Percentiles rank a stretch among this genome's conserved stretches.
Conservation (phyloP, 108 stramenopile genomes). For the Pinguiococcus pyrenoidosus region DNA sequence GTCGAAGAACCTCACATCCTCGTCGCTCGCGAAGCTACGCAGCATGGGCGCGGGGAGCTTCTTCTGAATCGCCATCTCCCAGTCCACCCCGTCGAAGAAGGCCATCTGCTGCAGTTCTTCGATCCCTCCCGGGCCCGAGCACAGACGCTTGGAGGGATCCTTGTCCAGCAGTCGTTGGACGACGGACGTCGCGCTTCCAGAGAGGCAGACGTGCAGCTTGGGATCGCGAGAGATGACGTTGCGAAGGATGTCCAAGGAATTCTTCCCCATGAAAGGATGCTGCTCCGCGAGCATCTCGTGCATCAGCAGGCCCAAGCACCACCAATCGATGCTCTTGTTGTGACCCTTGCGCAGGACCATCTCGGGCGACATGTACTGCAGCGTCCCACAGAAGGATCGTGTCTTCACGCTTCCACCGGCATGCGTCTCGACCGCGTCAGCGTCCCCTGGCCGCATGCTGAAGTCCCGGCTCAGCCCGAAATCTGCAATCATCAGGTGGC, state of each 20-base stretch:
- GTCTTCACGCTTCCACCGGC: not conserved
- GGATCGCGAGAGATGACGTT: conserved; percentile 3
- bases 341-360: conserved; percentile 24
- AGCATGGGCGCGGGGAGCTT: conserved; percentile 5
- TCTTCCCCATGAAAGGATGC: conserved; percentile 8
- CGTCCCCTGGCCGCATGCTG: not conserved
- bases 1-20: conserved; percentile 26
- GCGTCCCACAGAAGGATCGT: conserved; percentile 30
- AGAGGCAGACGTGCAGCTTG: conserved; percentile 1
- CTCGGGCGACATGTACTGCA: conserved; percentile 33
- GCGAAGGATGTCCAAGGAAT: conserved; percentile 10
- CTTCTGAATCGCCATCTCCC: conserved; percentile 53
- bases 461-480: conserved; percentile 20
- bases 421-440: not conserved
- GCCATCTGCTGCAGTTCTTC: too few relatives aligned
- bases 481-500: conserved; percentile 20
- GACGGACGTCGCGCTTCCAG: conserved; percentile 9
- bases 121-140: too few relatives aligned
- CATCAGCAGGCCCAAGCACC: conserved; percentile 26
- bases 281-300: conserved; percentile 16
- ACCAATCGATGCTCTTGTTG: conserved; percentile 32
- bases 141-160: too few relatives aligned
- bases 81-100: conserved; percentile 73
- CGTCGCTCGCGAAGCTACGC: not conserved
- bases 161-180: conserved; percentile 6